phyloP scores from a whole-genome alignment of 2,329 filamentous ascomycete species.

The Cryoendolithus antarcticus region DNA sequence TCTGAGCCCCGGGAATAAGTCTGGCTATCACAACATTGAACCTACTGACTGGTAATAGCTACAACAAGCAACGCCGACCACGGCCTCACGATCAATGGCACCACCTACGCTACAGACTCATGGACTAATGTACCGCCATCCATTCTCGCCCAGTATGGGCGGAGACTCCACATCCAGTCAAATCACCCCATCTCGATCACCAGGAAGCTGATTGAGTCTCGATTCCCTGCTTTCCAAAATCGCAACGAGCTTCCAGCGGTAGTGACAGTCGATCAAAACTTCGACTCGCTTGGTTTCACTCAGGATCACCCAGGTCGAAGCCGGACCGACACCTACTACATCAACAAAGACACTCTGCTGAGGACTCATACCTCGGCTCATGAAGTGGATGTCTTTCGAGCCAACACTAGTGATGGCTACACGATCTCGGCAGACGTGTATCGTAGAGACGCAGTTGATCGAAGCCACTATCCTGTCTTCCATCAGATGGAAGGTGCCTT shows the following conservation, averaged over 20 bases:
- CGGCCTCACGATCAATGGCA: constrained; percentile 44
- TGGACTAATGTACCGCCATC: constrained; percentile 78
- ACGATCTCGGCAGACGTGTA: constrained; percentile 96
- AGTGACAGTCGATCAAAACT: constrained; percentile 77
- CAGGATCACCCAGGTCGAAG: constrained; percentile 76
- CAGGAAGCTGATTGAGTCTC: constrained; percentile 79
- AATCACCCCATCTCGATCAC: constrained; percentile 89
- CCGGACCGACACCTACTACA: constrained; percentile 87
- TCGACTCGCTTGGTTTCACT: constrained; percentile 91
- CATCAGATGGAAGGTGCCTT: constrained; percentile 97
- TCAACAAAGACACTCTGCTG: constrained; percentile 72
- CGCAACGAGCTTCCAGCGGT: constrained; percentile 73
- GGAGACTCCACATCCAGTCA: constrained; percentile 75
- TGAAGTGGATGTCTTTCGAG: constrained; percentile 68
- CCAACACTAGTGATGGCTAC: constrained; percentile 63
- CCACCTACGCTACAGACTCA: constrained; percentile 53
- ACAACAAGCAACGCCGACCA: neutral
- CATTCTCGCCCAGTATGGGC: constrained; percentile 61
- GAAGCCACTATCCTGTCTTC: constrained; percentile 91
- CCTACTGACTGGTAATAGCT: too few species aligned
- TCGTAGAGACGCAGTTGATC: constrained; percentile 84
- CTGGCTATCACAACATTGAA: too few species aligned
- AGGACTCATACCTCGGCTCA: constrained; percentile 93
- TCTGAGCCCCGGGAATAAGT: too few species aligned
- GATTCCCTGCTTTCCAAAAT: constrained; percentile 66